Evolutionary conservation across 352 stramenopile genomes (phyloP), one percentile per base, ranked within the genome.

Genomic region (Aphanomyces cochlioides): DNA sequence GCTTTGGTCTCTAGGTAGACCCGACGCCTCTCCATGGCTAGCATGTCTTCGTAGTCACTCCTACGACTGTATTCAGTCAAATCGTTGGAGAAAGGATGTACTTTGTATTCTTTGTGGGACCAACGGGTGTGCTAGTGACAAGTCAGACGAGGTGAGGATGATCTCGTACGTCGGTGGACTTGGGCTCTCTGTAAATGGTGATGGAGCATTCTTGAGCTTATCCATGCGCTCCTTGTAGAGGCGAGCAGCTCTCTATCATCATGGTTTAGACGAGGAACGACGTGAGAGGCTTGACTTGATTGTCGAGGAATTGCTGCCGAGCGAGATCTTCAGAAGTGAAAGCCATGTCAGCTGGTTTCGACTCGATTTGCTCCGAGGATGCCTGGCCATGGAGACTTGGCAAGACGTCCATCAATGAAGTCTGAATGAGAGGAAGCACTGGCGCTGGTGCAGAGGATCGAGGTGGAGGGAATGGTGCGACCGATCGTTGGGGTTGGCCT

Each of bases 261-360:
- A 19, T 5, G 28, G 66, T 63, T 28, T 1, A 19, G 36, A 48
- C 38, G 12, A 41, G 38, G 2, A 13, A 36, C n/a, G 17, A n/a
- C 40, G n/a, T 7, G 34, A 66, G 10, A 63, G 38, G 28, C 28
- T 28, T 2, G 19, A 87, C 82, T 75, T 90, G 81, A 66, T 88
- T 89, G 63, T 90, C 83, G 28, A 89, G 83, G 72, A 80, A 90
- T 36, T 86, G 73, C 34, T 84, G 71, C 2, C 81, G 74, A n/a
- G 61, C 65, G 7, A 56, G 0, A n/a, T 73, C 53, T n/a, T 76
- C 67, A 50, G 13, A 8, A 4, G 34, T 68, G 40, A 38, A 50
- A 8, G 45, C 7, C 8, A 66, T 66, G 37, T 28, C 37, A 2
- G 28, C 28, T 28, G 28, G 28, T 28, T 28, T 28, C 1, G 28